A percentile compares a stretch with the other conserved stretches of the same genome.
These are phyloP conservation scores for Ogataea wickerhamii DNA, from an alignment of 805 yeast genomes.

Conservation along the genomic window DNA sequence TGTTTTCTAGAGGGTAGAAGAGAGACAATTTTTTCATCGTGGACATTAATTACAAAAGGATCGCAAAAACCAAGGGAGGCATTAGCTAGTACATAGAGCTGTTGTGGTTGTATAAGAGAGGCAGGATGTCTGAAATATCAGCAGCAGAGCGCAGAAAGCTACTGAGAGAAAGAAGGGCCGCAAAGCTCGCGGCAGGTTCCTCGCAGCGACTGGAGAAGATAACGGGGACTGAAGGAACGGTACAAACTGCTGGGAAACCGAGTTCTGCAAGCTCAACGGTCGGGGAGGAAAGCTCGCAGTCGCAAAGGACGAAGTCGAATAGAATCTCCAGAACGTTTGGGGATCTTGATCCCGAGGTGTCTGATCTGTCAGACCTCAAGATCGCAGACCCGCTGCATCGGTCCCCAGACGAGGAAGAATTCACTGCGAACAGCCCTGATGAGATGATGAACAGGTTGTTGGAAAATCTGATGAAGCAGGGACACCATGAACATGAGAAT, in stretches of 20 bases:
- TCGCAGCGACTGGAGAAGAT: conserved; percentile 50
- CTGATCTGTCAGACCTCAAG: conserved; percentile 14
- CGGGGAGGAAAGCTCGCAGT: neutral
- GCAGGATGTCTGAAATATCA: conserved; percentile 39
- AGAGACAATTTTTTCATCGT: neutral
- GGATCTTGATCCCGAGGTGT: conserved; percentile 26
- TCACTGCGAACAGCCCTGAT: conserved; percentile 8
- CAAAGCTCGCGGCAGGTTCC: conserved; percentile 56
- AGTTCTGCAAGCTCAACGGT: neutral
- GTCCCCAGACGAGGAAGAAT: conserved; percentile 8
- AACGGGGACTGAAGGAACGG: conserved; percentile 29
- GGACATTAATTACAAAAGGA: neutral
- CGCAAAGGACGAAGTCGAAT: conserved; percentile 7
- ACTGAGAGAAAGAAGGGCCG: conserved; percentile 61
- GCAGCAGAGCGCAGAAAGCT: conserved; percentile 58
- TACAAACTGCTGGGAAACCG: neutral
- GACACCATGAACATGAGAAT: conserved; percentile 10
- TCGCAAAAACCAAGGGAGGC: no score
- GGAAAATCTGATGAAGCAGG: conserved; percentile 17
- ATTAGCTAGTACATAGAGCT: no score
- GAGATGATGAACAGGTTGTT: conserved; percentile 17
- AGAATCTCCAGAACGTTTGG: conserved; percentile 14
- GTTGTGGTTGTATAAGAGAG: no score
- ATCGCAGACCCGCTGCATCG: conserved; percentile 8
- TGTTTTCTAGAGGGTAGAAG: conserved; percentile 1